Conservation (phyloP, 2,329 filamentous ascomycete genomes). For the Orbilia javanica region DNA sequence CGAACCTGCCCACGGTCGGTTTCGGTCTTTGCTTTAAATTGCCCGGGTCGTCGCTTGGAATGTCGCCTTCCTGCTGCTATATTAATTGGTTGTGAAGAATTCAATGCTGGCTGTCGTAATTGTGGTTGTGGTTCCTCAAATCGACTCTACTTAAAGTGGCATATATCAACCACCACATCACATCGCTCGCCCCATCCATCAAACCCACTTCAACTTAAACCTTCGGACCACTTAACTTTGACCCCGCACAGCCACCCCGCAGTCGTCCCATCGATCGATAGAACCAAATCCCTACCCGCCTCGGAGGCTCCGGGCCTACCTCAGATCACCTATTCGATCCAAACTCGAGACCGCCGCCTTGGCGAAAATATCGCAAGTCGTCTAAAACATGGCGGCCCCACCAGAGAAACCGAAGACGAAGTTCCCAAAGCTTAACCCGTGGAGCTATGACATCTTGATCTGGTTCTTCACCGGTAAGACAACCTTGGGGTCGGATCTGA, state of each 20-base stretch:
- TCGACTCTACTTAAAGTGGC: too few species aligned
- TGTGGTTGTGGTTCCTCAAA: neutral
- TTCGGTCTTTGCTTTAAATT: constrained; percentile 39
- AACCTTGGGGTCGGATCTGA: neutral
- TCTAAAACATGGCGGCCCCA: constrained; percentile 47
- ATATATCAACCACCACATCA: too few species aligned
- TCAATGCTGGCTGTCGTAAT: constrained; percentile 2
- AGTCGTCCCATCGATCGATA: neutral
- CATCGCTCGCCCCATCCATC: neutral
- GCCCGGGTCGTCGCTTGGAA: constrained; percentile 33
- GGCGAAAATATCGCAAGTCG: neutral
- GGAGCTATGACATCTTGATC: constrained; percentile 58
- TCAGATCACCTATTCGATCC: neutral
- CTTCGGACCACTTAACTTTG: neutral
- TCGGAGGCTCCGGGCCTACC: neutral
- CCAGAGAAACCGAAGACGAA: constrained; percentile 43
- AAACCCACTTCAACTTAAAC: constrained; percentile 2
- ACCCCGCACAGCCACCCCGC: neutral
- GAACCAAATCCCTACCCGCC: neutral
- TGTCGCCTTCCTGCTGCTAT: constrained; percentile 19
- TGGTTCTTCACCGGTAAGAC: constrained; percentile 57
- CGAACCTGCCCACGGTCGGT: constrained; percentile 9
- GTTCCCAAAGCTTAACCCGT: constrained; percentile 54
- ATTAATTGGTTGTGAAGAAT: neutral
- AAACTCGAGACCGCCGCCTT: constrained; percentile 7